These are phyloP conservation scores for Candida berthetii DNA, from an alignment of 805 yeast genomes.

Conservation along the genomic window DNA sequence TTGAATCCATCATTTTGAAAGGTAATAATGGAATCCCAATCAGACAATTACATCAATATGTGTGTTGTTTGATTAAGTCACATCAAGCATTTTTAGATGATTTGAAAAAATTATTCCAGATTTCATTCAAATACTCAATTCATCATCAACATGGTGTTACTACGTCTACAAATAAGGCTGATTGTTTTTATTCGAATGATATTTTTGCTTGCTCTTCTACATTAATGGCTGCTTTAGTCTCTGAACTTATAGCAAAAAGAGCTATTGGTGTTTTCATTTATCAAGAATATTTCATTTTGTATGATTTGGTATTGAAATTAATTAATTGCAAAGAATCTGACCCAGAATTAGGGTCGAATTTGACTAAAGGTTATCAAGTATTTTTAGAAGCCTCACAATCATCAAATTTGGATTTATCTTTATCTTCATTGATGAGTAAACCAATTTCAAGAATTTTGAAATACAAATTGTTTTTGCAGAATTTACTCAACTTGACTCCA, in stretches of 20 bases:
- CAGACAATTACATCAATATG: slow-evolving; percentile 23
- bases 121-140: not conserved
- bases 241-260: slow-evolving; percentile 14
- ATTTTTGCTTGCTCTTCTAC: slow-evolving; percentile 11
- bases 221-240: slow-evolving; percentile 16
- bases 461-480: slow-evolving; percentile 44
- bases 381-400: slow-evolving; percentile 36
- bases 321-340: slow-evolving; percentile 22
- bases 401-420: slow-evolving; percentile 40
- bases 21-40: slow-evolving; percentile 28
- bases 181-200: not conserved
- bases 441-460: slow-evolving; percentile 46
- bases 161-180: no score
- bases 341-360: slow-evolving; percentile 13
- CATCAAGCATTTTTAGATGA: slow-evolving; percentile 26
- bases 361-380: slow-evolving; percentile 25
- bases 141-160: not conserved
- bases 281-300: slow-evolving; percentile 26
- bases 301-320: slow-evolving; percentile 26
- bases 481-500: slow-evolving; percentile 25
- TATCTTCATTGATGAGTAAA: slow-evolving; percentile 44
- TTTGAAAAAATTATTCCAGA: slow-evolving; percentile 12
- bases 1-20: slow-evolving; percentile 28
- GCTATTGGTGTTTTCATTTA: slow-evolving; percentile 24
- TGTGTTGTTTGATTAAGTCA: slow-evolving; percentile 21